Evolutionary conservation across 768 basidiomycete species (phyloP).

Genomic region (Trametes sanguinea): DNA sequence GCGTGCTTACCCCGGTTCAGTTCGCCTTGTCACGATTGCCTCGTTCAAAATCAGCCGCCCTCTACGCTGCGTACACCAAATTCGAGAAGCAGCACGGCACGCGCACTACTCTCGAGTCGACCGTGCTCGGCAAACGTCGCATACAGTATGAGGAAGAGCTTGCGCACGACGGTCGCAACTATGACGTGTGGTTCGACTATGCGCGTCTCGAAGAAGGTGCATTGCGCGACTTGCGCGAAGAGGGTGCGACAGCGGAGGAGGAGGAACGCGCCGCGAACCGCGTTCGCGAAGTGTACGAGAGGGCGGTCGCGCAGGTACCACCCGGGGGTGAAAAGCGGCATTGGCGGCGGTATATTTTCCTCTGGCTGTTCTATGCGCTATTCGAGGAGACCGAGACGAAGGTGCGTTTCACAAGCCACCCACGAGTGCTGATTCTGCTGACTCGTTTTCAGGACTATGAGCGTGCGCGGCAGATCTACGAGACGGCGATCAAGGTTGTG

Average conservation of each 20-base stretch:
- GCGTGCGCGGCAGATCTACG: slow-evolving; percentile 89
- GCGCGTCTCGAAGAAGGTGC: slow-evolving; percentile 91
- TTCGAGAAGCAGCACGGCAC: slow-evolving; percentile 99
- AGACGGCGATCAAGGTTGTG: slow-evolving; percentile 83
- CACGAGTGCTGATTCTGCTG: background rate
- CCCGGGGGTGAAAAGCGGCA: slow-evolving; percentile 92
- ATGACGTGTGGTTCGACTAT: slow-evolving; percentile 99
- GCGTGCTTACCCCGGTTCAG: slow-evolving; percentile 40
- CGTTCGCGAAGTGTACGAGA: slow-evolving; percentile 92
- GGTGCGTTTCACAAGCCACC: slow-evolving; percentile 43
- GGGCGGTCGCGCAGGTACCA: slow-evolving; percentile 94
- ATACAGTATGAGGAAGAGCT: slow-evolving; percentile 99
- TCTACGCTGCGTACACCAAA: slow-evolving; percentile 93
- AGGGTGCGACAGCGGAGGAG: slow-evolving; percentile 73
- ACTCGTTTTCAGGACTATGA: slow-evolving; percentile 64
- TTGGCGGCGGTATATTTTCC: slow-evolving; percentile 87
- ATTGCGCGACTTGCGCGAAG: slow-evolving; percentile 69
- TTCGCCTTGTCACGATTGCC: slow-evolving; percentile 95
- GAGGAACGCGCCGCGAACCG: slow-evolving; percentile 60
- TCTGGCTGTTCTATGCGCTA: slow-evolving; percentile 94
- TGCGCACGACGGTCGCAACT: slow-evolving; percentile 87
- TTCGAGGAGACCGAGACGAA: slow-evolving; percentile 97
- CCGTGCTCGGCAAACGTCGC: slow-evolving; percentile 94
- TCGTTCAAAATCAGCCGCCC: slow-evolving; percentile 81
- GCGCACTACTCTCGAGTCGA: slow-evolving; percentile 83